Evolutionary conservation across 176 grass and related monocot species (phyloP).

Genomic region (Eragrostis nindensis): DNA sequence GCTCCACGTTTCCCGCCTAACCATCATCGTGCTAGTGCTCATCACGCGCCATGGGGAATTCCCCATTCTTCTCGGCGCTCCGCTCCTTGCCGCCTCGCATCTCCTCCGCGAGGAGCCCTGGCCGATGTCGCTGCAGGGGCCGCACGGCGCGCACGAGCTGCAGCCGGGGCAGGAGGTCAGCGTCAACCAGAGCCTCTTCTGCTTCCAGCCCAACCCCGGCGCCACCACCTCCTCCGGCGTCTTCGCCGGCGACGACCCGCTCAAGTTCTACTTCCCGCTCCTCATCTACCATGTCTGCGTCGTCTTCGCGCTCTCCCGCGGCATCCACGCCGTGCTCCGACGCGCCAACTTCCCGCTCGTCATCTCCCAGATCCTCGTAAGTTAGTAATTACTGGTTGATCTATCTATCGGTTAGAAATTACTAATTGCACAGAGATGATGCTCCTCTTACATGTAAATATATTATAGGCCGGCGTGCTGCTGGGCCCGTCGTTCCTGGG

Average conservation of each 20-base stretch:
- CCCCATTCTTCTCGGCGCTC: constrained; percentile 9
- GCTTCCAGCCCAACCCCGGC: constrained; percentile 41
- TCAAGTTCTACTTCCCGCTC: constrained; percentile 78
- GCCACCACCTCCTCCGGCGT: constrained; percentile 70
- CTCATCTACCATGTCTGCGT: constrained; percentile 65
- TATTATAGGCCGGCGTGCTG: constrained; percentile 58
- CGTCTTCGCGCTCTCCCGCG: constrained; percentile 52
- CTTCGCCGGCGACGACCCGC: constrained; percentile 78
- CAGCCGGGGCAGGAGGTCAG: background rate
- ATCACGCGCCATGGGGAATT: constrained; percentile 15
- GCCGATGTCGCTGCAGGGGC: constrained; percentile 26
- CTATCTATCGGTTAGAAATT: no score
- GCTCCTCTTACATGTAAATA: background rate
- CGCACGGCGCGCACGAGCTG: background rate
- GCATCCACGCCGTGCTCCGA: constrained; percentile 45
- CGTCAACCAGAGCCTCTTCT: constrained; percentile 43
- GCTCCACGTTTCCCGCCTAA: constrained; percentile 43
- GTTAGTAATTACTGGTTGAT: background rate
- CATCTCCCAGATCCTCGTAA: constrained; percentile 81
- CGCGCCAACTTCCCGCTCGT: constrained; percentile 51
- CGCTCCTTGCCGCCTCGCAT: background rate
- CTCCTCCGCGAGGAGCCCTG: background rate
- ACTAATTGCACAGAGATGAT: constrained; percentile 23
- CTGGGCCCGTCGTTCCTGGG: constrained; percentile 66
- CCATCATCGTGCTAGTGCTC: background rate